Base-by-base conservation (phyloP, 2,329 filamentous ascomycete genomes). In the Trichoderma sp. region DNA sequence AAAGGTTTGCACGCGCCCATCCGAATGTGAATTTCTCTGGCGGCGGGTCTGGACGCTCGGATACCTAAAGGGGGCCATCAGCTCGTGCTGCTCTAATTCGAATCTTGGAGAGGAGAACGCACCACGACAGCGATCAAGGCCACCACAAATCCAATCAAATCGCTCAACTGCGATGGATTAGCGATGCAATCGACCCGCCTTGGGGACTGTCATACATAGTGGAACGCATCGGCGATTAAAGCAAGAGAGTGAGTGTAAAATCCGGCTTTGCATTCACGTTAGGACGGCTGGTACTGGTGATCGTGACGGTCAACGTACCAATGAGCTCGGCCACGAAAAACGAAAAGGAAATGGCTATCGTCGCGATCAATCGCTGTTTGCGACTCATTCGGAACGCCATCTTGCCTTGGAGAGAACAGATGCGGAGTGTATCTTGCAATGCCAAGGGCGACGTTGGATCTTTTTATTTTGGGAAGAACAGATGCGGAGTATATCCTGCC, bases 151-250 rank as follows among this genome's bases (percentile, higher is more conserved):
- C 89, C 86, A 64, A 92, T 84, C 1, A 93, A 78, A 72, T 93
- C 90, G 72, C 90, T 92, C 69, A 93, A 76, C 88, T 91, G 57
- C 4, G 9, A 29, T 13, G 25, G 9, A 57, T 75, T 63, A 77
- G 71, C 34, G 12, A 27, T 1, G 17, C 19, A 3, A 17, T 27
- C 32, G 8, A 9, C 27, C 27, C 29, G 27, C 27, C n/a, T 29
- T 22, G 27, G 3, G 10, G 10, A 9, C 50, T 53, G 42, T 9
- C 63, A 58, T 79, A 91, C 89, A 74, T 92, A 92, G 75, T 93
- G 91, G 72, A 93, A 93, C 1, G 92, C 90, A 81, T 94, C 91
- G 32, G 91, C 90, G 29, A 93, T 81, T 2, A 94, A 81, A 1
- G 90, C 90, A 12, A 94, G 81, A 0, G 91, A 93, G 63, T 83